A percentile compares a stretch with the other conserved stretches of the same genome.
These are phyloP conservation scores for Amesomyces nigricolor DNA, from an alignment of 2,329 filamentous ascomycete species.

Conservation along the genomic window DNA sequence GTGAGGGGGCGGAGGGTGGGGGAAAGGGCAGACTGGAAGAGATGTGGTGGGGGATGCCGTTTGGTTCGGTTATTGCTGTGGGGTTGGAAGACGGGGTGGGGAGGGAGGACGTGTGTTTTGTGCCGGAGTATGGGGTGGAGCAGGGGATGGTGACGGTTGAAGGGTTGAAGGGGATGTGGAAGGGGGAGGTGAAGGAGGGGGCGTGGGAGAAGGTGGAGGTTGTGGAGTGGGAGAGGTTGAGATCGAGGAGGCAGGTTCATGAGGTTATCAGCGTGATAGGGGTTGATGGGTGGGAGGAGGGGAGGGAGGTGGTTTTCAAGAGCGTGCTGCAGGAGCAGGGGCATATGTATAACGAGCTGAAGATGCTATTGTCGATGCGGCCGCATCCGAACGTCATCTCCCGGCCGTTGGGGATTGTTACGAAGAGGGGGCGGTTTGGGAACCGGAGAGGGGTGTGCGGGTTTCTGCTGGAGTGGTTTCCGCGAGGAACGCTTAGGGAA, in stretches of 20 bases:
- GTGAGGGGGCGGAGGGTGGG: background rate
- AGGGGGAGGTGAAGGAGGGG: background rate
- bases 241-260: constrained; percentile 22
- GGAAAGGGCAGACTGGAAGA: constrained; percentile 5
- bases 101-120: constrained; percentile 13
- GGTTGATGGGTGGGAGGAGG: background rate
- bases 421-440: constrained; percentile 22
- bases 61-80: constrained; percentile 21
- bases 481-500: constrained; percentile 19
- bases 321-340: constrained; percentile 21
- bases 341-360: constrained; percentile 27
- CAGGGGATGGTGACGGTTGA: constrained; percentile 21
- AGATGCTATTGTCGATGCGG: constrained; percentile 19
- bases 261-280: constrained; percentile 24
- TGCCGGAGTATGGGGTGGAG: constrained; percentile 23
- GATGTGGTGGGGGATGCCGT: constrained; percentile 19
- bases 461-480: constrained; percentile 24
- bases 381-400: constrained; percentile 20
- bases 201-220: constrained; percentile 16
- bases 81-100: background rate
- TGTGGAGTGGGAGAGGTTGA: constrained; percentile 18
- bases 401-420: constrained; percentile 19
- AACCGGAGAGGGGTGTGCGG: constrained; percentile 21
- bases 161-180: constrained; percentile 20
- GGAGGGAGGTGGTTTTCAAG: constrained; percentile 21